These are phyloP conservation scores for Paralagenidium karlingii DNA, from an alignment of 352 stramenopile species.

Conservation along the genomic window DNA sequence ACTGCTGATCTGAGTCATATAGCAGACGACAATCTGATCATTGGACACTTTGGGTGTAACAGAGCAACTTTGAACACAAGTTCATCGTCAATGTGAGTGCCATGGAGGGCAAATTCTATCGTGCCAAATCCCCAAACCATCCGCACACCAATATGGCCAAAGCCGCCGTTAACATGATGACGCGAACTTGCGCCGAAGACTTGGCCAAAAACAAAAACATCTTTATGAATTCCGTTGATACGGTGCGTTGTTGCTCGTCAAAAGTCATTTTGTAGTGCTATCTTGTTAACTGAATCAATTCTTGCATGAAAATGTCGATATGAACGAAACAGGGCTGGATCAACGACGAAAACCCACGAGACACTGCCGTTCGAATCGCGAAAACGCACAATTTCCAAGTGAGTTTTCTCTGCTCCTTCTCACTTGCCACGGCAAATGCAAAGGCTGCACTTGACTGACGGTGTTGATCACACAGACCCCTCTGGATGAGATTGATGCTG, in stretches of 20 bases:
- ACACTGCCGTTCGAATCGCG: slow-evolving; percentile 82
- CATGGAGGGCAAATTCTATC: slow-evolving; percentile 98
- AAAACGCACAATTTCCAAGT: slow-evolving; percentile 88
- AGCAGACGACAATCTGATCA: too few species aligned
- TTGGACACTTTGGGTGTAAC: not conserved
- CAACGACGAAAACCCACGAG: slow-evolving; percentile 94
- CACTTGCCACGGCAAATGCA: not conserved
- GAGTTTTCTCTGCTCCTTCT: slow-evolving; percentile 1
- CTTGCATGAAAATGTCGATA: not conserved
- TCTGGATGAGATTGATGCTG: slow-evolving; percentile 92
- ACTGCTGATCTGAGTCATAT: not conserved
- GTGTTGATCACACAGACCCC: slow-evolving; percentile 53
- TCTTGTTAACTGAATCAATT: not conserved
- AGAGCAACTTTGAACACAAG: slow-evolving; percentile 30
- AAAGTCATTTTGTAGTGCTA: too few species aligned
- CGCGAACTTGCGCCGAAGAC: slow-evolving; percentile 83
- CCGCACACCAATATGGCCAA: slow-evolving; percentile 98
- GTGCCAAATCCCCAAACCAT: slow-evolving; percentile 95
- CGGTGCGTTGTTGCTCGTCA: slow-evolving; percentile 17
- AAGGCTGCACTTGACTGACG: not conserved
- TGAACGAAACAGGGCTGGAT: slow-evolving; percentile 81
- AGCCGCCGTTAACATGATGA: slow-evolving; percentile 95
- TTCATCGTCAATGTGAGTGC: slow-evolving; percentile 94
- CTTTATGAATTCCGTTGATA: slow-evolving; percentile 95
- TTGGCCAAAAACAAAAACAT: slow-evolving; percentile 78